Evolutionary conservation across 495 filamentous ascomycete species (phyloP), one percentile per base, ranked within the genome.

Genomic region (Xylaria scruposa): DNA sequence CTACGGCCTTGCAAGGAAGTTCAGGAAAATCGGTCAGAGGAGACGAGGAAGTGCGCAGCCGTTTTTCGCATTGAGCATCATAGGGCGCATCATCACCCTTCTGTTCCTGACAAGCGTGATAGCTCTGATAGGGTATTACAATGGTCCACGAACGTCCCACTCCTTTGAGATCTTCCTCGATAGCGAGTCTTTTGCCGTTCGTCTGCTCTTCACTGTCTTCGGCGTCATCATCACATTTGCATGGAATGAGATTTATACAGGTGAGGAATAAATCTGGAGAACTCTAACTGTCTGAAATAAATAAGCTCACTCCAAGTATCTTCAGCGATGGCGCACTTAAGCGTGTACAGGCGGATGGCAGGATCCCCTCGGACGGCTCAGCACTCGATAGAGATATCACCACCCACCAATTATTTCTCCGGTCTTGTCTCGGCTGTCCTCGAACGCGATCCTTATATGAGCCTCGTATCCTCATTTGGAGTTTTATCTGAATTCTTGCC

Each of bases 151-250:
- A 0, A 74, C 71, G 21, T 76, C 81, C 59, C 78, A 78, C 0
- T 49, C 75, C 44, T 87, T 86, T 44, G 84, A 86, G 70, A 66
- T 70, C 9, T 87, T 85, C 68, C 85, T 87, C 79, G 80, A 80
- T 60, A 81, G 81, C 54, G 76, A 82, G 33, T 75, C 71, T 38
- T 85, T 85, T 63, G 85, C 82, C 9, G 82, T 82, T 42, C 72
- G 80, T n/a, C 83, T 85, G 36, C 58, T 87, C 54, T 85, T 86
- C 64, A 82, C 85, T 0, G 65, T 71, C 13, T 62, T 82, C 17
- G 85, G 82, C 68, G 79, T 85, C 5, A 64, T 82, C 26, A 79
- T 86, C 31, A 82, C 80, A 29, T 79, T 83, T 56, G 81, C 82
- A 70, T 86, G 84, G 84, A 77, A 47, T 51, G 40, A 33, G 44